Base-by-base conservation (phyloP, 2,329 filamentous ascomycete genomes). In the Chrysoporthe puriensis region DNA sequence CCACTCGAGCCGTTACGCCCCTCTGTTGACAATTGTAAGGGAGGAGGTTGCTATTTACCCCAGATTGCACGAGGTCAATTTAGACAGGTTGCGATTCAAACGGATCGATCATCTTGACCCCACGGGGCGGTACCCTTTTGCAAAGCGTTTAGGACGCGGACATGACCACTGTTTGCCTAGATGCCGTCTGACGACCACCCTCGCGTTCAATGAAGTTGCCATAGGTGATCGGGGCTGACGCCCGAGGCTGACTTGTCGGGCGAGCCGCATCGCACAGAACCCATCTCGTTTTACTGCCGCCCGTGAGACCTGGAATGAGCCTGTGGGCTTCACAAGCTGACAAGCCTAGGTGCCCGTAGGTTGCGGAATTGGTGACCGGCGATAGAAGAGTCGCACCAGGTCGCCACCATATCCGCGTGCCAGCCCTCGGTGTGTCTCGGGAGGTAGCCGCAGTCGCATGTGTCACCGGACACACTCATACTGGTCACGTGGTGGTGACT, bases 401-500 rank as follows among this genome's bases (percentile, higher is more conserved):
- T 32, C 42, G 26, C 63, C 63, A 44, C 43, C 34, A 43, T 16
- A 36, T 46, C n/a, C 26, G 46, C 52, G 60, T 16, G 40, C 26
- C 68, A 60, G n/a, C 18, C 13, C 36, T 52, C 54, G 26, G 52
- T 13, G 58, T 64, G 63, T 60, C 61, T 64, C 42, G 59, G 60
- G 40, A 59, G 32, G n/a, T 26, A 63, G 60, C 67, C 60, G 64
- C 59, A 62, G 54, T 52, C 48, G 56, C 42, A 13, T 64, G 52
- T 43, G 26, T 46, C 63, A 63, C 59, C 43, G 34, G 36, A n/a
- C 34, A 40, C 61, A 40, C 43, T 63, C 13, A 36, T 43, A 44
- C 13, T 26, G 16, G 2, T 11, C 16, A 46, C 16, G 48, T 14
- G 50, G 26, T 44, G 36, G 40, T 56, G 21, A 56, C 50, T 44